Percentiles rank a stretch among this genome's conserved stretches.
phyloP scores from a whole-genome alignment of 208 protist species.

The Trypanosoma grayi region DNA sequence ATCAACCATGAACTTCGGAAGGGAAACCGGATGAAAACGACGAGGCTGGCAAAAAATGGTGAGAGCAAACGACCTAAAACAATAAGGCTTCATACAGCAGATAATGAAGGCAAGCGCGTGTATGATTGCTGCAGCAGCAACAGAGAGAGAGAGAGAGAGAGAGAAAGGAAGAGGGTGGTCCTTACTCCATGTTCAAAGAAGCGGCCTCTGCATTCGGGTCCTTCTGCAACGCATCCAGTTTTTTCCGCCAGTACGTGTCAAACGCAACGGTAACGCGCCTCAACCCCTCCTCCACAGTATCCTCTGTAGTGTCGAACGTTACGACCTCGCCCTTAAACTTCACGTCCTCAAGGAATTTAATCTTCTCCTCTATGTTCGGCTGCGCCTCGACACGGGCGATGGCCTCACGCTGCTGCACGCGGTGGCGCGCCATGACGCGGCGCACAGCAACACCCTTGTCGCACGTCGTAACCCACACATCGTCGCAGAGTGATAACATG shows the following conservation, averaged over 20 bases:
- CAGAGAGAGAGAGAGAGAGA: neutral
- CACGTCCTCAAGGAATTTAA: constrained; percentile 26
- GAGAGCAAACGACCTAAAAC: too few relatives aligned
- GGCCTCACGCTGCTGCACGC: constrained; percentile 37
- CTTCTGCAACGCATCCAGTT: constrained; percentile 10
- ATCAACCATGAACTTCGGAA: too few relatives aligned
- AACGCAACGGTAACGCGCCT: constrained; percentile 38
- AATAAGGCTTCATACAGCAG: too few relatives aligned
- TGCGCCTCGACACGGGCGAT: constrained; percentile 48
- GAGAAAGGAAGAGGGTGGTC: neutral
- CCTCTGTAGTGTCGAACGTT: constrained; percentile 58
- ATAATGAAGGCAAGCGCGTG: too few relatives aligned
- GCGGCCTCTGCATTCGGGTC: constrained; percentile 4
- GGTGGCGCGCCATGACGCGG: constrained; percentile 50
- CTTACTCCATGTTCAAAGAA: neutral
- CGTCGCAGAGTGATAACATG: constrained; percentile 34
- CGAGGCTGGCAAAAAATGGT: too few relatives aligned
- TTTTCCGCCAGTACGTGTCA: constrained; percentile 42
- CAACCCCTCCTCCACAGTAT: constrained; percentile 45
- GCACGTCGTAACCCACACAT: constrained; percentile 76
- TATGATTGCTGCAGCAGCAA: too few relatives aligned
- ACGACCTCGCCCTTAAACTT: constrained; percentile 39
- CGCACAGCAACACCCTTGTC: constrained; percentile 30
- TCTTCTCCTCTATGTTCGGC: constrained; percentile 24
- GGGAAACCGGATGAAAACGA: too few relatives aligned